phyloP scores from a whole-genome alignment of 768 basidiomycete species.

The Hypsizygus marmoreus region DNA sequence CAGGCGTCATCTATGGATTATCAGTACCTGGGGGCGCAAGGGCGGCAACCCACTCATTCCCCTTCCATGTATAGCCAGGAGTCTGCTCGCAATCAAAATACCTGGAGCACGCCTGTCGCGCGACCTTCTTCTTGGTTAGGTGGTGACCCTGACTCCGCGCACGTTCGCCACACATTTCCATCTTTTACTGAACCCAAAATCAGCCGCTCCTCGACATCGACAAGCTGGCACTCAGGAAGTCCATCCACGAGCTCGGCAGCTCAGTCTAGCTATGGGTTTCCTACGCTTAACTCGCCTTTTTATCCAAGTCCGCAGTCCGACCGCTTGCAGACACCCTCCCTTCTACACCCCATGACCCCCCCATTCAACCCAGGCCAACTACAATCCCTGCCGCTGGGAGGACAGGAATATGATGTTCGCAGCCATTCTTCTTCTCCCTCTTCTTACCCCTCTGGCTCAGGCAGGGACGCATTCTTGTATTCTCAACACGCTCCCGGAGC shows the following conservation, averaged over 20 bases:
- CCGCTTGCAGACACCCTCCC: conserved; percentile 31
- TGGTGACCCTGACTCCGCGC: too few species aligned
- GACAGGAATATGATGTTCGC: conserved; percentile 23
- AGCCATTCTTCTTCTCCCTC: conserved; percentile 25
- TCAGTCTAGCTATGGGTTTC: conserved; percentile 38
- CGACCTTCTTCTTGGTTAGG: conserved; percentile 16
- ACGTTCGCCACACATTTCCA: conserved; percentile 4
- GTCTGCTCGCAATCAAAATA: conserved; percentile 1
- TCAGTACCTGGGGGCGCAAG: conserved; percentile 9
- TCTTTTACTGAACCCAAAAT: conserved; percentile 6
- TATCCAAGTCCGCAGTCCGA: conserved; percentile 44
- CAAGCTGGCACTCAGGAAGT: conserved; percentile 15
- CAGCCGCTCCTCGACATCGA: conserved; percentile 2
- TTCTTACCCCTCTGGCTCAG: conserved; percentile 19
- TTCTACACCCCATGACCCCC: conserved; percentile 19
- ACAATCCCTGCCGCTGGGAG: conserved; percentile 14
- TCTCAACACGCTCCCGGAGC: conserved; percentile 15
- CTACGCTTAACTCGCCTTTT: conserved; percentile 60
- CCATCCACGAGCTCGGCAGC: conserved; percentile 20
- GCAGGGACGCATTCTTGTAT: conserved; percentile 21
- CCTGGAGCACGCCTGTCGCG: conserved; percentile 11
- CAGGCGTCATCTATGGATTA: too few species aligned
- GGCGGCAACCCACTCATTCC: conserved; percentile 8
- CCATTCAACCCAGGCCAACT: conserved; percentile 32
- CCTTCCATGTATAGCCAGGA: conserved; percentile 8